These are phyloP conservation scores for Quercus aquifolioides DNA, from an alignment of 306 rosid species.

Conservation along the genomic window DNA sequence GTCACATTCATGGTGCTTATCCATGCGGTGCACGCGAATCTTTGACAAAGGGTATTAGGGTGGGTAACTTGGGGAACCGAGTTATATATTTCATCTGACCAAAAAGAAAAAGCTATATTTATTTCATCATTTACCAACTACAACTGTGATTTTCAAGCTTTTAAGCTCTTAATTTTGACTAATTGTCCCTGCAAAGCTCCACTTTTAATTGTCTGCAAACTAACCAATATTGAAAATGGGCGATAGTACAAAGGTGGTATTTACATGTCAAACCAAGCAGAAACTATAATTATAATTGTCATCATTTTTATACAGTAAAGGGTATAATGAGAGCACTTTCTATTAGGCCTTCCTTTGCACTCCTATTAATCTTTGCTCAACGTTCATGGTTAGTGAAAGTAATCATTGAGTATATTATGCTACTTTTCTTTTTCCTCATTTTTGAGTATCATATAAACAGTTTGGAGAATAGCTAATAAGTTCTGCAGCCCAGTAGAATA, in stretches of 20 bases:
- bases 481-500: too few species aligned
- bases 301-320: neutral
- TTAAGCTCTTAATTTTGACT: constrained; percentile 26
- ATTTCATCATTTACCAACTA: constrained; percentile 38
- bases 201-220: constrained; percentile 6
- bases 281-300: neutral
- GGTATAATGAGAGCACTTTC: neutral
- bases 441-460: too few species aligned
- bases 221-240: constrained; percentile 6
- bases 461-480: too few species aligned
- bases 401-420: neutral
- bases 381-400: neutral
- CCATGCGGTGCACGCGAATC: constrained; percentile 57
- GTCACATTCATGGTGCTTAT: constrained; percentile 48
- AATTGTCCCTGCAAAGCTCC: constrained; percentile 12
- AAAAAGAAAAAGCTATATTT: neutral
- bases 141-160: constrained; percentile 27
- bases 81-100: constrained; percentile 9
- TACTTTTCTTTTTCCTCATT: neutral
- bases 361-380: neutral
- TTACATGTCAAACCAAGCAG: neutral
- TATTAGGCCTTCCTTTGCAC: neutral
- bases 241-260: neutral
- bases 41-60: constrained; percentile 44
- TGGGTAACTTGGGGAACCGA: constrained; percentile 32